These are phyloP conservation scores for Omphalotus guepiniiformis DNA, from an alignment of 768 basidiomycete species.

Conservation along the genomic window DNA sequence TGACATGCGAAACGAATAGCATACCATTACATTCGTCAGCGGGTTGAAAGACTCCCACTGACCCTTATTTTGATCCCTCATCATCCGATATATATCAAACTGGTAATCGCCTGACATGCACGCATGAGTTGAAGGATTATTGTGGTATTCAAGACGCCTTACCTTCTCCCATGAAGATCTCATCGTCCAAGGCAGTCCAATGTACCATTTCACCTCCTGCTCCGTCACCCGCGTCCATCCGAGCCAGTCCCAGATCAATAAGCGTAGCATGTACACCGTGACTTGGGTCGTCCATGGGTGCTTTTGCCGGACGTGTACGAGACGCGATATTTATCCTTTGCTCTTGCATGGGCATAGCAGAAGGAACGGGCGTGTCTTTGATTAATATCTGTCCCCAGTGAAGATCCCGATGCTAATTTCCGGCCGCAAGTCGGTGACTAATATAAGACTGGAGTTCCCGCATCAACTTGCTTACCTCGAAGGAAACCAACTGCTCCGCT, in stretches of 20 bases:
- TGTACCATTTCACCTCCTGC: conserved; percentile 44
- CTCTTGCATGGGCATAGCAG: conserved; percentile 27
- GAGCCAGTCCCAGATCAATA: conserved; percentile 92
- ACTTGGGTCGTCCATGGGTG: conserved; percentile 56
- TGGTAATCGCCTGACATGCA: conserved; percentile 75
- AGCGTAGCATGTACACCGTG: conserved; percentile 78
- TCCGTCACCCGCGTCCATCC: conserved; percentile 62
- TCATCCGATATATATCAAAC: conserved; percentile 91
- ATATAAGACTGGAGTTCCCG: background rate
- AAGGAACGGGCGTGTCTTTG: conserved; percentile 39
- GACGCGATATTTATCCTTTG: conserved; percentile 29
- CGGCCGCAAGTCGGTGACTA: conserved; percentile 4
- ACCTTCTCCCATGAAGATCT: conserved; percentile 92
- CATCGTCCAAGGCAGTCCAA: conserved; percentile 83
- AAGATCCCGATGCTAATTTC: conserved; percentile 88
- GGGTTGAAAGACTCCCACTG: conserved; percentile 79
- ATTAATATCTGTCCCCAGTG: conserved; percentile 97
- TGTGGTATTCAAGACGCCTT: conserved; percentile 10
- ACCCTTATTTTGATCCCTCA: conserved; percentile 57
- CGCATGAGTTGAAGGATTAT: conserved; percentile 1
- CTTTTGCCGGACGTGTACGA: conserved; percentile 16
- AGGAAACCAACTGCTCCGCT: conserved; percentile 76
- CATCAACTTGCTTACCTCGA: conserved; percentile 67
- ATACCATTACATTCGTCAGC: conserved; percentile 86
- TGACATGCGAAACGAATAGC: background rate